phyloP scores from a whole-genome alignment of 1,139 yeast genomes.

The Candida sp. region DNA sequence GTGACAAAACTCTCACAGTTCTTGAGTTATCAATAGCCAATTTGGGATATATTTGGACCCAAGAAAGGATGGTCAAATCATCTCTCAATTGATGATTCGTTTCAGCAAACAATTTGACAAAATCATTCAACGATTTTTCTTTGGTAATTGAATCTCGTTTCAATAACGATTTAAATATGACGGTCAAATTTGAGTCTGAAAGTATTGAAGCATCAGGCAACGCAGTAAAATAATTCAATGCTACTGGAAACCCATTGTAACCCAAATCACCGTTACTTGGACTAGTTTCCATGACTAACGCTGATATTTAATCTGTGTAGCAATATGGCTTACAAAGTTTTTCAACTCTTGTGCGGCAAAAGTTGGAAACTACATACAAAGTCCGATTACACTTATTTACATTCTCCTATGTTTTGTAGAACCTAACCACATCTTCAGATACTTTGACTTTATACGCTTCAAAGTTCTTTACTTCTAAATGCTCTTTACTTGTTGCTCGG shows the following conservation, averaged over 20 bases:
- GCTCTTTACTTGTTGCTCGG: slow-evolving; percentile 75
- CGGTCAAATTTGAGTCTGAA: slow-evolving; percentile 53
- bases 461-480: slow-evolving; percentile 73
- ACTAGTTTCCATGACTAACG: neutral
- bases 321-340: neutral
- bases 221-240: slow-evolving; percentile 75
- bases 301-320: neutral
- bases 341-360: neutral
- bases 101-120: slow-evolving; percentile 29
- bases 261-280: slow-evolving; percentile 27
- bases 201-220: slow-evolving; percentile 67
- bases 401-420: slow-evolving; percentile 37
- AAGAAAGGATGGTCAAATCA: slow-evolving; percentile 55
- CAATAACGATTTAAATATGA: slow-evolving; percentile 69
- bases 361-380: neutral
- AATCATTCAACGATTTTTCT: slow-evolving; percentile 70
- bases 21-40: slow-evolving; percentile 70
- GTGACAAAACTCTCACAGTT: slow-evolving; percentile 57
- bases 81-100: slow-evolving; percentile 21
- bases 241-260: slow-evolving; percentile 60
- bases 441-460: slow-evolving; percentile 60
- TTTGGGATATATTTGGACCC: slow-evolving; percentile 84
- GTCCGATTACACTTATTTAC: neutral
- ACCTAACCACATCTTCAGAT: slow-evolving; percentile 61
- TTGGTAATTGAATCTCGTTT: slow-evolving; percentile 83